These are phyloP conservation scores for Mycena amicta DNA, from an alignment of 768 basidiomycete species.

Conservation along the genomic window DNA sequence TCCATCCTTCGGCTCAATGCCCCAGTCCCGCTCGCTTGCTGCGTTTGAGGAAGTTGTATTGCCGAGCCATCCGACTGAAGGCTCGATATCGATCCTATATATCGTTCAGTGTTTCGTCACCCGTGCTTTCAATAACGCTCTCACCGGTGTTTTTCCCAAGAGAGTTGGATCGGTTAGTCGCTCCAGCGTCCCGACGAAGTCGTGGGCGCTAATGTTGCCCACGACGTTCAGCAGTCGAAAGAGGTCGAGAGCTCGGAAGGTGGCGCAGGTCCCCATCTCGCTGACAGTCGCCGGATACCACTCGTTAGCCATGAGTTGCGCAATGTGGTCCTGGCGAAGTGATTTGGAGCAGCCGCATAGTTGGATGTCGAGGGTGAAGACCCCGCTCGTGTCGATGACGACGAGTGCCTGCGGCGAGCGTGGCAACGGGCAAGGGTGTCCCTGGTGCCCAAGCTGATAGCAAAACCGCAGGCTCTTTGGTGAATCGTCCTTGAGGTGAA, in stretches of 20 bases:
- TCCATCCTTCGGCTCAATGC: neutral
- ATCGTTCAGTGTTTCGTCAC: neutral
- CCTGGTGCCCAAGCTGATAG: conserved; percentile 1
- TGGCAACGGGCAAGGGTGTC: neutral
- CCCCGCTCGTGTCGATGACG: neutral
- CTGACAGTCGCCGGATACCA: conserved; percentile 18
- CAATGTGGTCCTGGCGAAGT: neutral
- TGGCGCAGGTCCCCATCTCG: conserved; percentile 14
- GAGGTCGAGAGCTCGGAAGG: conserved; percentile 12
- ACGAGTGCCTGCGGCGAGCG: neutral
- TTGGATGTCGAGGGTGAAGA: conserved; percentile 1
- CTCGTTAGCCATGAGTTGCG: neutral
- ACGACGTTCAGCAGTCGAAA: conserved; percentile 16
- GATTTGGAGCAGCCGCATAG: neutral
- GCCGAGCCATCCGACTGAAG: neutral
- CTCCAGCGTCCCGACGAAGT: conserved; percentile 15
- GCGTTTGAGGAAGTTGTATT: neutral
- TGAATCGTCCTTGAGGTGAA: neutral
- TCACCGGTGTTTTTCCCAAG: neutral
- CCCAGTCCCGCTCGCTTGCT: conserved; percentile 1
- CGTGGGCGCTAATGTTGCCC: conserved; percentile 16
- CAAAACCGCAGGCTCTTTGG: neutral
- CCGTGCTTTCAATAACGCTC: neutral
- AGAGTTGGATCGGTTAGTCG: neutral
- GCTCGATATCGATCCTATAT: neutral